Conservation (phyloP, 73 alveolate species). For the Tetrahymena thermophila region DNA sequence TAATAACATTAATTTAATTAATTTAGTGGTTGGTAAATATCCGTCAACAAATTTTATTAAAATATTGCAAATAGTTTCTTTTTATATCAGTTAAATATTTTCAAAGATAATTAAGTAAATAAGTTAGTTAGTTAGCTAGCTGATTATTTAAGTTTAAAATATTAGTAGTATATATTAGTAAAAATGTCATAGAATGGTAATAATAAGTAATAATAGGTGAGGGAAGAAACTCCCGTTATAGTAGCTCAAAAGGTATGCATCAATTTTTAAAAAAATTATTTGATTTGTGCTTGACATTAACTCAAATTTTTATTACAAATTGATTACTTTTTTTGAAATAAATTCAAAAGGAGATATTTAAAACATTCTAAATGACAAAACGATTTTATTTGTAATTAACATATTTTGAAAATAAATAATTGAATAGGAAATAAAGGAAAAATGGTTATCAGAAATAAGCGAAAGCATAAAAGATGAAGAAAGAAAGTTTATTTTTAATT, state of each 20-base stretch:
- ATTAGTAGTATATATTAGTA: no score
- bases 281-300: no score
- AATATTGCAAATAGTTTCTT: background rate
- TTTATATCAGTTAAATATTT: background rate
- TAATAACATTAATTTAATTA: background rate
- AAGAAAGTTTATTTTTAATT: background rate
- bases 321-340: no score
- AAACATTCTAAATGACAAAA: no score
- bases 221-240: background rate
- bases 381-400: no score
- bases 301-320: no score
- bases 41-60: background rate
- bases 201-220: background rate
- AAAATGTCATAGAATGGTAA: background rate
- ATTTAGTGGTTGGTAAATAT: background rate
- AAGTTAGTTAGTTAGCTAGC: no score
- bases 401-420: background rate
- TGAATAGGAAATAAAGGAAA: background rate
- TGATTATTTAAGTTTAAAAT: no score
- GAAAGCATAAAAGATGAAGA: background rate
- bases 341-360: no score
- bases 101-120: background rate
- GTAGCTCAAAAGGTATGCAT: background rate
- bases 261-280: no score
- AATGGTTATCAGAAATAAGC: background rate